Evolutionary conservation across 2,329 filamentous ascomycete genomes (phyloP), one percentile per base, ranked within the genome.

Genomic region (Aspergillus awamori): DNA sequence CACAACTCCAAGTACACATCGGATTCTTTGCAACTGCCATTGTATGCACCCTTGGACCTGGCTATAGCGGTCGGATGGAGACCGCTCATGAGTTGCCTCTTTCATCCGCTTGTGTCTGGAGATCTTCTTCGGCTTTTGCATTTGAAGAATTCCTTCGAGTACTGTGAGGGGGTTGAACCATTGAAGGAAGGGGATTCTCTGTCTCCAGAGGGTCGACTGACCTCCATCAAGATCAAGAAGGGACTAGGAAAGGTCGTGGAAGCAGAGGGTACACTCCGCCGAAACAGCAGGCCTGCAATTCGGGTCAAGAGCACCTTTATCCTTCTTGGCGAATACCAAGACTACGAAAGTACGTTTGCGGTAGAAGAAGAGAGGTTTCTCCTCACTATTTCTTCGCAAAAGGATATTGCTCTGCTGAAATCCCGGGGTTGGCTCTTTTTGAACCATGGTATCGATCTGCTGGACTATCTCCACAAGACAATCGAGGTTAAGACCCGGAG

Each of bases 361-460:
- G 24, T 11, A 0, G 49, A 38, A 4, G 47, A 38, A 8, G 13
- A 51, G 4, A 24, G 54, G 3, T 24, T 49, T 8, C 13, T 36
- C 8, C 24, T 17, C 15, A 41, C 49, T 1, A 13, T 36, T 13
- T 15, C 11, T 36, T 36, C 33, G 0, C 10, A 49, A 0, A 24
- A 43, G 6, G 15, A 58, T 1, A 17, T 53, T 11, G 48, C 56
- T 6, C 10, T 61, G 4, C 30, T 61, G 5, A 15, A 28, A 4
- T 52, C 33, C 8, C 48, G 59, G 2, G 39, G 48, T 13, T 61
- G 59, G 59, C 30, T 61, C 8, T 10, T 26, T 5, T 4, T 55
- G 2, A 49, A 61, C 10, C 39, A 39, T 7, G 13, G 28, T 10
- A 8, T 13, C 4, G 13, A 24, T 5, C 15, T 61, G 13, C 11